Base-by-base conservation (phyloP, 1,284 basidiomycete species). In the Trametes hirsuta region DNA sequence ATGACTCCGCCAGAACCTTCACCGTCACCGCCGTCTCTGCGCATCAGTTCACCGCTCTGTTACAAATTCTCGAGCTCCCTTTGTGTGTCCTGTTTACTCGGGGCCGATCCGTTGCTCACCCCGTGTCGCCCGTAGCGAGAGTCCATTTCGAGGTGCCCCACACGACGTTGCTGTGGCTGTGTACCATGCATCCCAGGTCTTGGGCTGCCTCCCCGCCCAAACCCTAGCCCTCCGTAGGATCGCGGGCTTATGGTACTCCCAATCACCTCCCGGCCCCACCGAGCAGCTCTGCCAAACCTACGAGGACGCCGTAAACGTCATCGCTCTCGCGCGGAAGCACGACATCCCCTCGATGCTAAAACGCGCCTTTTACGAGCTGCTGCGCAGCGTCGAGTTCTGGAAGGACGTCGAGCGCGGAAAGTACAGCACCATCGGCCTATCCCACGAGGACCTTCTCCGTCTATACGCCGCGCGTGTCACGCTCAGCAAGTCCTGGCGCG, bases 211-310 rank as follows among this genome's bases (percentile, higher is more conserved):
- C 30, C 30, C 30, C 30, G 30, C 30, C 8, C 30, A 30, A 30
- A 30, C 30, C 30, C 4, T 30, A 30, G 74, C 76, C 11, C 71
- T 5, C 4, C 15, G n/a, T 34, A 1, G 35, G 24, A 11, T 8
- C 46, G 24, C 25, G 15, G 21, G 25, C 72, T 47, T 79, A 77
- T 62, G 76, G 78, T 59, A 8, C 15, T 11, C 9, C 25, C 22
- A 34, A 65, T 77, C 15, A 56, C 74, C 3, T 65, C 30, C 30
- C 30, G 30, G 30, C 30, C 30, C 8, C 8, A 30, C 30, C 30
- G 30, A 30, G 30, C 30, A 30, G 30, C 30, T 30, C 30, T 30
- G 30, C 8, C 30, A 30, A 30, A 30, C 30, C 14, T 47, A 35
- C 46, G 9, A 6, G 30, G 48, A 50, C 36, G 37, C 25, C 11